phyloP scores from a whole-genome alignment of 129 eudicot genomes.

The Dittrichia graveolens region DNA sequence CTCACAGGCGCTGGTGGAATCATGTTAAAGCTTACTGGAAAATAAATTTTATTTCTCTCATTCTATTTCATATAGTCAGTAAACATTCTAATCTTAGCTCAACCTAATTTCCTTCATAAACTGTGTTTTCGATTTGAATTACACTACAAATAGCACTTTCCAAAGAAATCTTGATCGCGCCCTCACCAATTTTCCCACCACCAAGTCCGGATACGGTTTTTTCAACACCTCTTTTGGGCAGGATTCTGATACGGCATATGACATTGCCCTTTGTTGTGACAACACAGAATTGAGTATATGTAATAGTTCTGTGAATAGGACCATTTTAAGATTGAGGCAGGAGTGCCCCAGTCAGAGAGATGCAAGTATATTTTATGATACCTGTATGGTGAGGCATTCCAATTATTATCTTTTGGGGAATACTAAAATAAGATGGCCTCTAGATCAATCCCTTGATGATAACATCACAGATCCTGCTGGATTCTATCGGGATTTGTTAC shows the following conservation, averaged over 20 bases:
- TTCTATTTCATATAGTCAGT: not conserved
- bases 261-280: slow-evolving; percentile 15
- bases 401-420: not conserved
- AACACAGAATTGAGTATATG: not conserved
- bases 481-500: not conserved
- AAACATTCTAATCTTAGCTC: not conserved
- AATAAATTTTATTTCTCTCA: not conserved
- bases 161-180: slow-evolving; percentile 1
- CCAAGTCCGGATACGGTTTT: slow-evolving; percentile 17
- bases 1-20: not conserved
- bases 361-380: not conserved
- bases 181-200: not conserved
- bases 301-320: not conserved
- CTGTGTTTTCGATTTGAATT: not conserved
- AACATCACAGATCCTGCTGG: not conserved
- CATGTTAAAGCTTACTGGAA: not conserved
- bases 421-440: not conserved
- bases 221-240: slow-evolving; percentile 8
- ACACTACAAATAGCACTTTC: not conserved
- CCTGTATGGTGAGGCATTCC: slow-evolving; percentile 14
- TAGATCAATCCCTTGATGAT: not conserved
- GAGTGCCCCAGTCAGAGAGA: slow-evolving; percentile 17
- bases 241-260: not conserved
- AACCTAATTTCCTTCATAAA: not conserved
- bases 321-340: not conserved